Evolutionary conservation across 169 alveolate genomes (phyloP), one percentile per base, ranked within the genome.

Genomic region (Cytauxzoon felis): DNA sequence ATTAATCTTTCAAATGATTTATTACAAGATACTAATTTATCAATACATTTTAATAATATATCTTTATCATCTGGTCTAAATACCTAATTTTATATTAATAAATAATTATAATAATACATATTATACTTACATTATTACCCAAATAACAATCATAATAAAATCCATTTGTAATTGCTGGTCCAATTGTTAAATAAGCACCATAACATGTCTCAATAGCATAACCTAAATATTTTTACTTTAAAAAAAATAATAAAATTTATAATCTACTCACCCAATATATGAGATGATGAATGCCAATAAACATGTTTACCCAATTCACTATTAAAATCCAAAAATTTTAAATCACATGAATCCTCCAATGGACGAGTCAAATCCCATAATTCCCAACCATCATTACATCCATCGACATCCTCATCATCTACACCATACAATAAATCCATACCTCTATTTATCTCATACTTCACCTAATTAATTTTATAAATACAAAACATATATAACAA

Each of bases 231-330:
- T 36, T 7, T 23, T 9, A 11, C 21, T 3, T 43, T 1, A 29
- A 4, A 1, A 8, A 2, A 49, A 16, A 49, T 33, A 1, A 19
- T 3, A n/a, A 23, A 21, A 73, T 8, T 18, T 19, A 19, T 63
- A 16, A 27, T 19, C 26, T 65, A 45, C 66, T 29, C 58, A 56
- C 91, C 98, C 33, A 95, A 90, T 24, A 96, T 87, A 68, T 98
- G 99, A 7, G 99, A 98, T 19, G 98, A 90, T 6, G 99, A 96
- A 80, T 98, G 99, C 99, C 99, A 97, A 76, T 96, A 98, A 1
- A 92, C 94, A 60, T 90, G 89, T 64, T 94, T 88, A 27, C 98
- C 99, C 63, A 95, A 97, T 42, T 76, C 85, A 30, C 94, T 91
- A 40, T 96, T 98, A 64, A 96, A 94, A 57, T 80, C 93, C 23